Percentiles rank a stretch among this genome's conserved stretches.
Evolutionary conservation across 208 protist genomes (phyloP).

Genomic region (Leishmania tropica): DNA sequence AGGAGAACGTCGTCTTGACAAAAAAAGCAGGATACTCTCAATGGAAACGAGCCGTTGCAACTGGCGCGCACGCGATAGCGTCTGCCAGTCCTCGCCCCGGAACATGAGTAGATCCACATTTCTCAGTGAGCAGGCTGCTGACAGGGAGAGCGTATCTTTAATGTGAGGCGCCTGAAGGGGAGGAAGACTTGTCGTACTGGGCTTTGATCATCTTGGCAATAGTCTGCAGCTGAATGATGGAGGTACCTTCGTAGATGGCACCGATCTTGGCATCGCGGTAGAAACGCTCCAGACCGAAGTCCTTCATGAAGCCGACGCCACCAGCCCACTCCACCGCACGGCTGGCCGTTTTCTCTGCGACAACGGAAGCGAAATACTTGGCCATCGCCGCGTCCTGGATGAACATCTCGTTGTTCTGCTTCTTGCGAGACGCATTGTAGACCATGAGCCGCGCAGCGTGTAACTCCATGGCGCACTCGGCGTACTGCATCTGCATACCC

Average conservation of each 20-base stretch:
- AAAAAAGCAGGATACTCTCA: neutral
- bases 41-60: neutral
- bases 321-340: conserved; percentile 94
- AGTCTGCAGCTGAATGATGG: conserved; percentile 96
- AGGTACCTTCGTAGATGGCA: conserved; percentile 95
- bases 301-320: conserved; percentile 96
- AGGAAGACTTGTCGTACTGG: conserved; percentile 40
- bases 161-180: neutral
- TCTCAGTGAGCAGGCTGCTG: neutral
- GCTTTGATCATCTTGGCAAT: conserved; percentile 93
- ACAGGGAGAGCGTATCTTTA: neutral
- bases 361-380: conserved; percentile 90
- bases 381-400: conserved; percentile 96
- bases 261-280: conserved; percentile 94
- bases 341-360: conserved; percentile 84
- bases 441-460: conserved; percentile 85
- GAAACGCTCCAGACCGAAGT: conserved; percentile 95
- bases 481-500: conserved; percentile 94
- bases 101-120: neutral
- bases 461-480: conserved; percentile 72
- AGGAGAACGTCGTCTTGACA: neutral
- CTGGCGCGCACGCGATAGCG: neutral
- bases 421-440: conserved; percentile 93
- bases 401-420: conserved; percentile 86
- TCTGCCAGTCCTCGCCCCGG: neutral